Evolutionary conservation across 2,329 filamentous ascomycete species (phyloP).

Genomic region (Biscogniauxia sp.): DNA sequence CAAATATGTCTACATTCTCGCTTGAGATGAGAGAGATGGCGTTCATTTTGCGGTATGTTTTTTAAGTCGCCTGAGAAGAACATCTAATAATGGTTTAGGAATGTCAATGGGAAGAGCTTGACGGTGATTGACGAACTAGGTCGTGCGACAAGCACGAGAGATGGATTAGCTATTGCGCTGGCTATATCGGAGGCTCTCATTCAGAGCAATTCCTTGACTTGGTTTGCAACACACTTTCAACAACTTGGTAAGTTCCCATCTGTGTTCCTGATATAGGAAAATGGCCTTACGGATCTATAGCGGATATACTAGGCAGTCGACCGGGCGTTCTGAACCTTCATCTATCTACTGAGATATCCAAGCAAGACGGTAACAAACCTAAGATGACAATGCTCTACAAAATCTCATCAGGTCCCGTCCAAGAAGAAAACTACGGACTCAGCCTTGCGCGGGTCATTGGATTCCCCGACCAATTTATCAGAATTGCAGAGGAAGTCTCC

Average conservation of each 20-base stretch:
- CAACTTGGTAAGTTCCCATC: constrained; percentile 60
- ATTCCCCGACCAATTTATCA: constrained; percentile 65
- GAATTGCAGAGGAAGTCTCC: constrained; percentile 66
- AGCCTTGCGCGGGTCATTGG: constrained; percentile 72
- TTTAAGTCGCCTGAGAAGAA: background rate
- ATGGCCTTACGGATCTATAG: constrained; percentile 33
- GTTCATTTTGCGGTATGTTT: constrained; percentile 68
- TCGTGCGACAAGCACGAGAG: constrained; percentile 81
- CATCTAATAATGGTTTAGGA: constrained; percentile 41
- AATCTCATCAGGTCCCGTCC: constrained; percentile 67
- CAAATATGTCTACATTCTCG: constrained; percentile 90
- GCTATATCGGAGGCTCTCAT: constrained; percentile 87
- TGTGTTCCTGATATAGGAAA: background rate
- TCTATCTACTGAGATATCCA: constrained; percentile 65
- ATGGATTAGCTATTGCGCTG: constrained; percentile 85
- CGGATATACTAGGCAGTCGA: constrained; percentile 70
- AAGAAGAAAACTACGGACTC: constrained; percentile 80
- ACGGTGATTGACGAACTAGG: constrained; percentile 91
- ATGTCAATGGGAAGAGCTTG: constrained; percentile 73
- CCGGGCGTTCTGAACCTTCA: constrained; percentile 82
- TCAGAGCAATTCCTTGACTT: constrained; percentile 74
- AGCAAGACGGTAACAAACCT: constrained; percentile 45
- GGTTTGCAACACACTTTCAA: constrained; percentile 92
- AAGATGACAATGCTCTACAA: constrained; percentile 88
- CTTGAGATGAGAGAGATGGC: constrained; percentile 95